A percentile compares a stretch with the other conserved stretches of the same genome.
These are phyloP conservation scores for Blastobotrys buckinghamii DNA, from an alignment of 1,139 yeast species.

Conservation along the genomic window DNA sequence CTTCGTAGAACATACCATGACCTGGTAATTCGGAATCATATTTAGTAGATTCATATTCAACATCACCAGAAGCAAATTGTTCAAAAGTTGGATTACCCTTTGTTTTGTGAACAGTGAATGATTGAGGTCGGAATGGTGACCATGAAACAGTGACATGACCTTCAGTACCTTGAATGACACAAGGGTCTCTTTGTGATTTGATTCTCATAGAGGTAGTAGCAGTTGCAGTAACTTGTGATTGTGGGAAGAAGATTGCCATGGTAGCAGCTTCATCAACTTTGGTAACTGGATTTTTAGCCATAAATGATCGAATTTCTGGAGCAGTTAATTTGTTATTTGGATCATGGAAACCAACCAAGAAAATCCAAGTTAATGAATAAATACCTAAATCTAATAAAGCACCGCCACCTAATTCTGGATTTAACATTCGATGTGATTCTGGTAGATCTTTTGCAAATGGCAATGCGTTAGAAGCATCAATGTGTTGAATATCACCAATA, in stretches of 20 bases:
- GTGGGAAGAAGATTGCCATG: conserved; percentile 27
- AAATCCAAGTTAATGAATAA: conserved; percentile 45
- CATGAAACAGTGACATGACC: conserved; percentile 31
- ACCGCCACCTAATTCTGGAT: conserved; percentile 52
- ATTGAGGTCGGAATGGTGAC: conserved; percentile 29
- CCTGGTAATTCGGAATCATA: conserved; percentile 26
- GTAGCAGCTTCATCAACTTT: conserved; percentile 31
- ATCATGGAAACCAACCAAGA: conserved; percentile 28
- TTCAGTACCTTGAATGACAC: conserved; percentile 30
- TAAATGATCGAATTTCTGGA: conserved; percentile 19
- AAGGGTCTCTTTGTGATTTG: conserved; percentile 20
- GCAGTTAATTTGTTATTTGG: conserved; percentile 27
- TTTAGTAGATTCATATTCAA: conserved; percentile 8
- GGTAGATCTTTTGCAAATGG: conserved; percentile 30
- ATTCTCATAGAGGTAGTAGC: conserved; percentile 29
- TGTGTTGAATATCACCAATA: conserved; percentile 44
- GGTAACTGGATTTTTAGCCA: conserved; percentile 22
- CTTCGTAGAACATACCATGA: conserved; percentile 48
- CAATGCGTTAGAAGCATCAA: conserved; percentile 39
- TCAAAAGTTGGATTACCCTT: conserved; percentile 12
- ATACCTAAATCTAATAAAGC: conserved; percentile 56
- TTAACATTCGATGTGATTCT: conserved; percentile 23
- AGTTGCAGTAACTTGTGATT: conserved; percentile 26
- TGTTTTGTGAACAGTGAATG: conserved; percentile 20
- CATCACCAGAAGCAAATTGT: conserved; percentile 11